Evolutionary conservation across 192 early-diverging fungal species (phyloP), one percentile per base, ranked within the genome.

Genomic region (Podila horticola): DNA sequence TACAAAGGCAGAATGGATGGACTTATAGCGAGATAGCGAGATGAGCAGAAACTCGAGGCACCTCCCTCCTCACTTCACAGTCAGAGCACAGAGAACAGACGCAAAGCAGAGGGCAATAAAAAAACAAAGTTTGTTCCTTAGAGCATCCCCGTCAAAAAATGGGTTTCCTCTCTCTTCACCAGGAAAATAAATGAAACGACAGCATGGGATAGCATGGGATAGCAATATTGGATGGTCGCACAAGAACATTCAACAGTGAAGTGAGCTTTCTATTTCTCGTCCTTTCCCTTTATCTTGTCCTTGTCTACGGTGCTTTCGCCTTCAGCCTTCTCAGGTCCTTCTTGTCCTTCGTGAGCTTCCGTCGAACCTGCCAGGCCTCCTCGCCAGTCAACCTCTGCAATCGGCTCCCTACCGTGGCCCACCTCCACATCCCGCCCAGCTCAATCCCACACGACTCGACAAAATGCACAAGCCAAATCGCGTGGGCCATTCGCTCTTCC

Each of bases 381-480:
- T 20, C 38, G 19, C 62, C 66, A 9, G 77, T 81, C 45, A 81
- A 15, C 2, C n/a, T 7, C 41, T 64, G 71, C 30, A 81, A 34
- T n/a, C 45, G 62, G 4, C 17, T 49, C 2, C 66, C 67, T 26
- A 81, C 67, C 24, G 72, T 71, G 61, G 65, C 67, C 67, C 66
- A 41, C 49, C 69, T 81, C 77, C 77, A 81, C 31, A 29, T 34
- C 6, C 33, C n/a, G 11, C 77, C 77, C 2, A 81, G 57, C 15
- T 65, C 66, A 55, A 81, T 73, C 28, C 71, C 71, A 13, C 38
- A 48, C 6, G 60, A 30, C 34, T 81, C 77, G 1, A 81, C 66
- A 48, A 81, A 49, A 19, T 57, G 77, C 20, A 81, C 62, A 7
- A 81, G 58, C 66, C 62, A 64, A 6, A 81, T 66, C 45, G 77